phyloP scores from a whole-genome alignment of 2,329 filamentous ascomycete genomes.

The Chaetomiaceae sp. region DNA sequence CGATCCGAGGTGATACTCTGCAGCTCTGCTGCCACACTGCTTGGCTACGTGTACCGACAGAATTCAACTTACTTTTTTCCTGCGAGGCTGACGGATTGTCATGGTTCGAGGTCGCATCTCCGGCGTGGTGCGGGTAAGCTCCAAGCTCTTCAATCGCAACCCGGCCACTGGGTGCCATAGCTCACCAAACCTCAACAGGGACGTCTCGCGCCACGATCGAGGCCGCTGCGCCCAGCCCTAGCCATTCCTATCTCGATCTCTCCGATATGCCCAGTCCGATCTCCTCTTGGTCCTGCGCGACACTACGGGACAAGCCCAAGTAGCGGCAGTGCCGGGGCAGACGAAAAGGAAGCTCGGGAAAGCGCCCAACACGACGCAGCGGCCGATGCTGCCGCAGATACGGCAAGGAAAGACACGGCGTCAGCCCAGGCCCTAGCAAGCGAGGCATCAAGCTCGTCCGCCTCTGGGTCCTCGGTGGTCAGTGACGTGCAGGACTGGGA shows the following conservation, averaged over 20 bases:
- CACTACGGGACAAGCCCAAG: conserved; percentile 17
- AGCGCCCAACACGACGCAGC: conserved; percentile 22
- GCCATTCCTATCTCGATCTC: background rate
- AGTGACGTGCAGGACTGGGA: conserved; percentile 59
- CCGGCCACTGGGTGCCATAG: conserved; percentile 15
- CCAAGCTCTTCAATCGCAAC: background rate
- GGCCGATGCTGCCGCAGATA: conserved; percentile 22
- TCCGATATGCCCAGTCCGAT: background rate
- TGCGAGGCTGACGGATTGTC: conserved; percentile 1
- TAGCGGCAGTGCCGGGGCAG: conserved; percentile 1
- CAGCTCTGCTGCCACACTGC: conserved; percentile 20
- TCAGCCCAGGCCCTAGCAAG: conserved; percentile 21
- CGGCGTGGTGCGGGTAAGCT: conserved; percentile 23
- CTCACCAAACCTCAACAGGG: conserved; percentile 20
- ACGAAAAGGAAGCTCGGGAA: conserved; percentile 17
- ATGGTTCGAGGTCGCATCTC: conserved; percentile 25
- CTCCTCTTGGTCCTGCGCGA: conserved; percentile 3
- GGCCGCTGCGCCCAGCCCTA: conserved; percentile 3
- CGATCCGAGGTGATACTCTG: conserved; percentile 20
- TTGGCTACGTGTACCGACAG: background rate
- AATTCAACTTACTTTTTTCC: background rate
- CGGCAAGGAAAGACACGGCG: conserved; percentile 20
- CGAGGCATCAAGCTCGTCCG: conserved; percentile 28
- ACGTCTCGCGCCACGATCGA: conserved; percentile 16
- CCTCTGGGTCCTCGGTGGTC: conserved; percentile 22